A percentile compares a stretch with the other conserved stretches of the same genome.
phyloP scores from a whole-genome alignment of 2,329 filamentous ascomycete genomes.

The Claviceps spartinae region DNA sequence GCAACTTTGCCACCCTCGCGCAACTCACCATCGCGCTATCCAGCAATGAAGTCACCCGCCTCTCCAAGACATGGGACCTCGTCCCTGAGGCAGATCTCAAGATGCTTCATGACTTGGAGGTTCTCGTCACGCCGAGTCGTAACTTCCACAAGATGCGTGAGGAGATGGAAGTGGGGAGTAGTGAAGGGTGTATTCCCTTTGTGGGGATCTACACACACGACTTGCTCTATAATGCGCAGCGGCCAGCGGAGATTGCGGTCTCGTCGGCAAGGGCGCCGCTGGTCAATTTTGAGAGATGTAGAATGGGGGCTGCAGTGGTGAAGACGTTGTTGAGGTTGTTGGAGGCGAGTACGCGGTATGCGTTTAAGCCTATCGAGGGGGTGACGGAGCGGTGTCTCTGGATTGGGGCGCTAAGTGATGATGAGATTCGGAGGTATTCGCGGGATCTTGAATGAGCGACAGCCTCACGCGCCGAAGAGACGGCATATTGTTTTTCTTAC shows the following conservation, averaged over 20 bases:
- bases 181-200: conserved; percentile 69
- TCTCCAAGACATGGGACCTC: conserved; percentile 57
- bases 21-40: conserved; percentile 68
- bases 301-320: conserved; percentile 60
- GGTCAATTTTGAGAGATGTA: conserved; percentile 73
- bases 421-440: conserved; percentile 51
- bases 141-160: conserved; percentile 66
- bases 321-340: conserved; percentile 69
- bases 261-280: conserved; percentile 53
- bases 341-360: conserved; percentile 63
- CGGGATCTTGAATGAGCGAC: conserved; percentile 30
- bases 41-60: conserved; percentile 55
- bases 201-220: conserved; percentile 77
- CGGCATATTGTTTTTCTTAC: too few relatives aligned
- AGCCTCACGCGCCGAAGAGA: too few relatives aligned
- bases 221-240: conserved; percentile 67
- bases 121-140: conserved; percentile 58
- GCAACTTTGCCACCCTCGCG: conserved; percentile 75
- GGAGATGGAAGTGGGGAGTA: conserved; percentile 61
- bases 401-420: conserved; percentile 64
- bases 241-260: conserved; percentile 59
- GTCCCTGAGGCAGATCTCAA: conserved; percentile 52
- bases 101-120: conserved; percentile 55
- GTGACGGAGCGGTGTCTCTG: conserved; percentile 73
- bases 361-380: conserved; percentile 61